These are phyloP conservation scores for Zancudomyces culisetae DNA, from an alignment of 371 early-diverging fungal genomes.

Conservation along the genomic window DNA sequence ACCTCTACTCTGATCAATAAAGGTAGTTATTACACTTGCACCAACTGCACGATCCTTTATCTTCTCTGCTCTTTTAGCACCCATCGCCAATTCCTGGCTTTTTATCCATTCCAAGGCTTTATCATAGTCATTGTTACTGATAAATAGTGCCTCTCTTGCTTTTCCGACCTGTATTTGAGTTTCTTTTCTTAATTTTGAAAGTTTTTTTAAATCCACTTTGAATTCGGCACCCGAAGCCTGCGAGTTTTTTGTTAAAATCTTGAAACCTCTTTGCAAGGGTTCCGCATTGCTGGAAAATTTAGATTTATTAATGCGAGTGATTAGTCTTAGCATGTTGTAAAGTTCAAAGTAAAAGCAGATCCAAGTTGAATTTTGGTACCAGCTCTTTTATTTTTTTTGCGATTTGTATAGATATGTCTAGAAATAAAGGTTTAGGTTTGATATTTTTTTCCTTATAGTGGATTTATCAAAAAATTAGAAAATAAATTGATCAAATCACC, in stretches of 20 bases:
- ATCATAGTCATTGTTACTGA: constrained; percentile 48
- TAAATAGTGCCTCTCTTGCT: constrained; percentile 67
- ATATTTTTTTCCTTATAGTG: too few relatives aligned
- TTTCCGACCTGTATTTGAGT: constrained; percentile 66
- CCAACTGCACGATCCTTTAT: constrained; percentile 35
- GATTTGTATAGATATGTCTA: too few relatives aligned
- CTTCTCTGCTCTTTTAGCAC: constrained; percentile 59
- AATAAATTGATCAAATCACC: too few relatives aligned
- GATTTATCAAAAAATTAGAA: too few relatives aligned
- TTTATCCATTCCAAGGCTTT: constrained; percentile 68
- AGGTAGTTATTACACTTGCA: constrained; percentile 57
- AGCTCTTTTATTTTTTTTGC: too few relatives aligned
- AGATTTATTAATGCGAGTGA: too few relatives aligned
- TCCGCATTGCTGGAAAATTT: too few relatives aligned
- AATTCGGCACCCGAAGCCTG: not conserved
- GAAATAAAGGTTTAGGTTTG: too few relatives aligned
- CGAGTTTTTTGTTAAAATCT: not conserved
- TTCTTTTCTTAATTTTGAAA: constrained; percentile 58
- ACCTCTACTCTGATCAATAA: constrained; percentile 24
- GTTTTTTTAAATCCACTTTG: constrained; percentile 47
- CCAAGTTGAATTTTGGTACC: too few relatives aligned
- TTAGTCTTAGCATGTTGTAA: too few relatives aligned
- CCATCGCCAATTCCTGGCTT: constrained; percentile 42
- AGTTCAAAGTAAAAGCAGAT: too few relatives aligned
- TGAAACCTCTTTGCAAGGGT: too few relatives aligned